Base-by-base conservation (phyloP, 2,329 filamentous ascomycete species). In the Incumbomyces lentus region DNA sequence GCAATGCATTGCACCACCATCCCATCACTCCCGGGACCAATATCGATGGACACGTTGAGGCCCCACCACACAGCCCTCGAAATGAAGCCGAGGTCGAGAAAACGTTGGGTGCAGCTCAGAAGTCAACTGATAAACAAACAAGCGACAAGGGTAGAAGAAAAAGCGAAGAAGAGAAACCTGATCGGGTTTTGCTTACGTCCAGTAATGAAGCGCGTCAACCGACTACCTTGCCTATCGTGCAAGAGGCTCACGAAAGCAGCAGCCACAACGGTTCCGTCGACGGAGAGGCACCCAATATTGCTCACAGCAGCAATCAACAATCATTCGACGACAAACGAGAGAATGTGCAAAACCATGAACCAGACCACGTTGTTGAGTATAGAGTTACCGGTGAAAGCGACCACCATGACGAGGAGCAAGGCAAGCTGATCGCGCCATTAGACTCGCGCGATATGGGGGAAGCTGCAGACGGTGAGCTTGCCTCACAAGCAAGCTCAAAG, bases 231-330 rank as follows among this genome's bases (percentile, higher is more conserved):
- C 90, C 90, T 0, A 82, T 95, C 8, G 88, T 96, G 6, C 86
- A 95, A 55, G 90, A 96, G 65, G 83, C 80, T n/a, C 84, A 80
- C 4, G 90, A 95, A 63, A 73, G 74, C 45, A 78, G 76, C 33
- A 36, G 31, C 13, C 22, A 34, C 18, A 26, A 42, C 26, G 33
- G 40, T 17, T 42, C 40, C 11, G 14, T n/a, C 7, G 11, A 13
- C 32, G 32, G 32, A n/a, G 18, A 36, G 2, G 16, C 17, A 22
- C 14, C 58, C 72, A 71, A 17, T 67, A 68, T 48, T 76, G 74
- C 59, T 58, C 52, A 52, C 60, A 41, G 55, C 47, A 49, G 17
- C 18, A 36, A 36, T 31, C n/a, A 58, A 13, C 56, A 54, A 19
- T 48, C 47, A 6, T 42, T 39, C 13, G 26, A 14, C n/a, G 19